These are phyloP conservation scores for Thraustochytrium sp. DNA, from an alignment of 352 stramenopile species.

Conservation along the genomic window DNA sequence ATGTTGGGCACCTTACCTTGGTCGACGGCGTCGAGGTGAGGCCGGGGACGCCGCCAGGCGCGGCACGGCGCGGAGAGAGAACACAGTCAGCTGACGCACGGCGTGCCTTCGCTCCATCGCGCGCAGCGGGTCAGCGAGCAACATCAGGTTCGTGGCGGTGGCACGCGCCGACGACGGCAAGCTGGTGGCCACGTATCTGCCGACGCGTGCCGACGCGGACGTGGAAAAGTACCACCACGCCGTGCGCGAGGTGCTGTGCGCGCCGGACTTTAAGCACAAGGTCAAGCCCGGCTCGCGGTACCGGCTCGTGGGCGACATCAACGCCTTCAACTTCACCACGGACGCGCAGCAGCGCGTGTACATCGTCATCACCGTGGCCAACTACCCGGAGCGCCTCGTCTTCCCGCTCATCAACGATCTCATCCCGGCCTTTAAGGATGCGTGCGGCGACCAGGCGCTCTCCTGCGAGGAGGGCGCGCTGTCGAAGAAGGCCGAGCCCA, in stretches of 20 bases:
- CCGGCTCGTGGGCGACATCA: constrained; percentile 9
- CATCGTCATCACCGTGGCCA: constrained; percentile 47
- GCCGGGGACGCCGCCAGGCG: too few relatives aligned
- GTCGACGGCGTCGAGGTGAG: too few relatives aligned
- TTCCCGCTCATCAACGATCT: constrained; percentile 47
- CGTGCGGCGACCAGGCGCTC: constrained; percentile 44
- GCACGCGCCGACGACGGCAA: constrained; percentile 42
- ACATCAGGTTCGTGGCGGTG: constrained; percentile 49
- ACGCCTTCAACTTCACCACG: constrained; percentile 48
- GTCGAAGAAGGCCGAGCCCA: constrained; percentile 42
- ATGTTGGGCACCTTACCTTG: too few relatives aligned
- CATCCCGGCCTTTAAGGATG: constrained; percentile 33
- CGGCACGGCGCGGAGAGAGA: too few relatives aligned
- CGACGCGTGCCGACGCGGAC: background rate
- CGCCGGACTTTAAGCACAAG: constrained; percentile 40
- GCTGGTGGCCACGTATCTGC: constrained; percentile 44
- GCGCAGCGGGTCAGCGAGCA: constrained; percentile 11
- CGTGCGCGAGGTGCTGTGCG: constrained; percentile 25
- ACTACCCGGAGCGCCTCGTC: constrained; percentile 46
- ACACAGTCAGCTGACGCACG: background rate
- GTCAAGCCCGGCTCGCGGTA: constrained; percentile 47
- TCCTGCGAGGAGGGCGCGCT: constrained; percentile 42
- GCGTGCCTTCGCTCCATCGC: background rate
- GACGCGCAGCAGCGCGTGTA: constrained; percentile 45
- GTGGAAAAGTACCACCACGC: constrained; percentile 34